A percentile compares a stretch with the other conserved stretches of the same genome.
Conservation (phyloP, 805 yeast genomes). For the Candida rishiriensis region DNA sequence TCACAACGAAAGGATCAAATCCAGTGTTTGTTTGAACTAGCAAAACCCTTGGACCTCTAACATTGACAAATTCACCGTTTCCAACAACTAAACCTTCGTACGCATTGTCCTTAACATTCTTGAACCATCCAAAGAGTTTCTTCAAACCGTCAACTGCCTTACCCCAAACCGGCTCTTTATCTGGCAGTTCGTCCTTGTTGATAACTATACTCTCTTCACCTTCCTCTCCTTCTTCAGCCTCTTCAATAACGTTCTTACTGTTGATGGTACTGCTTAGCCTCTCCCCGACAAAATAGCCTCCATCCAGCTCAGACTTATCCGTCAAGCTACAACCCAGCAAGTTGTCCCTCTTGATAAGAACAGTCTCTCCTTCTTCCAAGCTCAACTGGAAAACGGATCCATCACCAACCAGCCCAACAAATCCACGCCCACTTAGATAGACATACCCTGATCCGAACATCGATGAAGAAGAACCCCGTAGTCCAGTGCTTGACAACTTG, state of each 20-base stretch:
- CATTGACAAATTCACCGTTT: conserved; percentile 41
- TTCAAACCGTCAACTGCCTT: conserved; percentile 3
- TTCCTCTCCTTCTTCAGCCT: conserved; percentile 5
- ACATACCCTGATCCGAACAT: conserved; percentile 35
- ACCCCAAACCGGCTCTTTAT: conserved; percentile 2
- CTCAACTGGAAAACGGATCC: conserved; percentile 50
- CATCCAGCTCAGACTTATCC: conserved; percentile 40
- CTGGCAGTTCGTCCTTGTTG: conserved; percentile 11
- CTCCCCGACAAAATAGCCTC: conserved; percentile 16
- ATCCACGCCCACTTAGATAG: conserved; percentile 54
- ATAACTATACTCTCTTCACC: conserved; percentile 4
- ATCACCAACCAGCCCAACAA: conserved; percentile 47
- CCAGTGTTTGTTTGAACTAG: conserved; percentile 43
- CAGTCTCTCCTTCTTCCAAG: conserved; percentile 42
- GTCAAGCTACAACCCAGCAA: conserved; percentile 48
- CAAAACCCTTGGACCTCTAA: conserved; percentile 52
- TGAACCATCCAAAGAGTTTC: not conserved
- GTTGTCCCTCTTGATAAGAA: conserved; percentile 41
- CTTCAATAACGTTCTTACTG: conserved; percentile 7
- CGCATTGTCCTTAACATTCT: not conserved
- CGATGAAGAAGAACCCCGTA: conserved; percentile 13
- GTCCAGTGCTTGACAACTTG: conserved; percentile 35
- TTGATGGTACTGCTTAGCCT: conserved; percentile 6
- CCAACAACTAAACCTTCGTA: conserved; percentile 22
- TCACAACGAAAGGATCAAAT: conserved; percentile 18